These are phyloP conservation scores for Phytopythium ostracodes DNA, from an alignment of 352 stramenopile species.

Conservation along the genomic window DNA sequence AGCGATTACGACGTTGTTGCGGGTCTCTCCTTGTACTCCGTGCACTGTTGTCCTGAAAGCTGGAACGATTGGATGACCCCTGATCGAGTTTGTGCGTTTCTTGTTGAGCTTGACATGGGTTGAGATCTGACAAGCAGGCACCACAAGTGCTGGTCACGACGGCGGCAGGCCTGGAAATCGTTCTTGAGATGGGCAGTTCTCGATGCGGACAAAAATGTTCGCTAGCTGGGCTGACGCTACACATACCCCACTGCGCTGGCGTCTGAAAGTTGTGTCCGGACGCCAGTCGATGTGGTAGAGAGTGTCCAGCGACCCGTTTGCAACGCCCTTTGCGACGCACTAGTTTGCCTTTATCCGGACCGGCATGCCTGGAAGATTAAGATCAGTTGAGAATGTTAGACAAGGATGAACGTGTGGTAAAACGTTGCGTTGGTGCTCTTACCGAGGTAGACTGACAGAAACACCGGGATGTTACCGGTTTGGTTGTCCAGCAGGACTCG, in stretches of 20 bases:
- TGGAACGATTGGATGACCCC: slow-evolving; percentile 16
- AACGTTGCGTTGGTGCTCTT: background rate
- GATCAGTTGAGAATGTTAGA: too few species aligned
- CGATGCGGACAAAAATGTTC: slow-evolving; percentile 12
- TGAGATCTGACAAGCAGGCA: slow-evolving; percentile 10
- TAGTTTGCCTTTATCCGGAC: slow-evolving; percentile 16
- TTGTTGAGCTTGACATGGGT: background rate
- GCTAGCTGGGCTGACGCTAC: slow-evolving; percentile 1
- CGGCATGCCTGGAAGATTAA: slow-evolving; percentile 17
- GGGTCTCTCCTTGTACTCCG: slow-evolving; percentile 17
- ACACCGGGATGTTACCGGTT: slow-evolving; percentile 6
- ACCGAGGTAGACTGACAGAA: slow-evolving; percentile 12
- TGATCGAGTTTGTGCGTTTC: slow-evolving; percentile 11
- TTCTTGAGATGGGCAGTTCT: background rate
- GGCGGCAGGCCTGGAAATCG: slow-evolving; percentile 2
- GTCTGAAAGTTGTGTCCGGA: background rate
- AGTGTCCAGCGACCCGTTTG: slow-evolving; percentile 6
- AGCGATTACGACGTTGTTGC: slow-evolving; percentile 10
- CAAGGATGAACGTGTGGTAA: background rate
- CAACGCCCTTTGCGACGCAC: slow-evolving; percentile 10
- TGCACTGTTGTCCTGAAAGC: slow-evolving; percentile 23
- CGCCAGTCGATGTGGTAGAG: slow-evolving; percentile 14
- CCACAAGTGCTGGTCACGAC: slow-evolving; percentile 13
- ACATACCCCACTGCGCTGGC: slow-evolving; percentile 3
- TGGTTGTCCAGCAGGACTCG: slow-evolving; percentile 5